Evolutionary conservation across 1,284 basidiomycete genomes (phyloP), one percentile per base, ranked within the genome.

Genomic region (Anthracocystis panici-leucophaei): DNA sequence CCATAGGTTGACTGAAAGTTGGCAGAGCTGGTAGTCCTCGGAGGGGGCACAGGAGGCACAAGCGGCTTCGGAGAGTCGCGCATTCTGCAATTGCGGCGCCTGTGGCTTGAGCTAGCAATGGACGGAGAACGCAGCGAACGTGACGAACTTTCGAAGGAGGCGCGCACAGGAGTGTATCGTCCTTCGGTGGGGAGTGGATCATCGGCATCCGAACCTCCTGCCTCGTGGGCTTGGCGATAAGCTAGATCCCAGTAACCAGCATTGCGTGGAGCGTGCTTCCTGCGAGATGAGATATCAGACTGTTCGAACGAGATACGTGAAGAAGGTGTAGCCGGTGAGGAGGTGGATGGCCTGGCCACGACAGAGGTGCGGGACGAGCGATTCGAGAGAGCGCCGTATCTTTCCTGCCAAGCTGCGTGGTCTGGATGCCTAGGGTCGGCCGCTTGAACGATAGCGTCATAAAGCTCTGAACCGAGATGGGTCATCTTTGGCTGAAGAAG

Each of bases 371-470:
- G 62, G 0, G 72, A 61, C 2, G 66, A 65, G n/a, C 52, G 61
- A 20, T 29, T 57, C 20, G 72, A 65, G 23, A 66, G 54, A 3
- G 66, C 55, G 25, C 63, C 59, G 49, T 70, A 66, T 31, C 63
- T 29, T 6, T 66, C 57, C 14, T 63, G 55, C 72, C 72, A 75
- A 8, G 72, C 67, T 25, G 63, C 55, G 23, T 75, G 67, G 33
- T 75, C 63, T 1, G 72, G 72, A 51, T 75, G 72, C 9, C 54
- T 49, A 2, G 72, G 72, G 33, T 75, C 67, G 44, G 72, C 72
- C 1, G 72, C 63, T 40, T 75, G 72, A 11, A 75, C 72, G 20
- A 75, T 70, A 4, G 72, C 72, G 42, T 75, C 72, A 33, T 66
- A 75, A 35, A 70, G 55, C 41, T 65, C 72, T 3, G 67, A 65